A percentile compares a stretch with the other conserved stretches of the same genome.
Evolutionary conservation across 2,329 filamentous ascomycete genomes (phyloP).

Genomic region (Nigrospora sphaerica): DNA sequence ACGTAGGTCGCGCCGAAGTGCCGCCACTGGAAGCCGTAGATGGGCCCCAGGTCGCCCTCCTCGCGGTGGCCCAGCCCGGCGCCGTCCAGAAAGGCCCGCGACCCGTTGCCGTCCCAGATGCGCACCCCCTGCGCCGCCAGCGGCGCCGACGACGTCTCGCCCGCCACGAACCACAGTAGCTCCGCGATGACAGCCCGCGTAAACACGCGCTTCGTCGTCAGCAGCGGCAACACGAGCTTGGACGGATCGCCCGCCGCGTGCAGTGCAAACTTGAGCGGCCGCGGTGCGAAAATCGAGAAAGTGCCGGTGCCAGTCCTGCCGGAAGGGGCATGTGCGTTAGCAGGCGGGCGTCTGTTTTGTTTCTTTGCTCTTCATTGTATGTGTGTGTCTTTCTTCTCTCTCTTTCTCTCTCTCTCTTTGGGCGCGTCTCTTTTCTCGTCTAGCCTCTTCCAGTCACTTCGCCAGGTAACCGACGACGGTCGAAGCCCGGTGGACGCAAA

Average conservation of each 20-base stretch:
- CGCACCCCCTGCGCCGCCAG: constrained; percentile 78
- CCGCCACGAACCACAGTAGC: constrained; percentile 91
- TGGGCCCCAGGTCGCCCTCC: constrained; percentile 85
- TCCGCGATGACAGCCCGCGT: constrained; percentile 83
- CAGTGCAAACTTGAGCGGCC: constrained; percentile 80
- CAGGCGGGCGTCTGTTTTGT: background rate
- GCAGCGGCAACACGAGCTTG: constrained; percentile 71
- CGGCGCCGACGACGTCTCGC: constrained; percentile 70
- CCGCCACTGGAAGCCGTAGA: constrained; percentile 98
- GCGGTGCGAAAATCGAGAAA: constrained; percentile 79
- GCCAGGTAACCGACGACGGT: too few species aligned
- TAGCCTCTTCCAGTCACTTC: too few species aligned
- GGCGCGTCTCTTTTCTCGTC: too few species aligned
- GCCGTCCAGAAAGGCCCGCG: constrained; percentile 80
- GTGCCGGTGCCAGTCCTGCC: constrained; percentile 86
- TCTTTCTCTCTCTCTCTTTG: too few species aligned
- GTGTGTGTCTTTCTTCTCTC: too few species aligned
- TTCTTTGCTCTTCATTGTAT: too few species aligned
- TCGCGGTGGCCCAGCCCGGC: constrained; percentile 69
- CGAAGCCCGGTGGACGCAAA: too few species aligned
- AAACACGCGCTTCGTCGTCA: constrained; percentile 97
- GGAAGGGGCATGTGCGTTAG: background rate
- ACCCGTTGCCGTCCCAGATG: constrained; percentile 98
- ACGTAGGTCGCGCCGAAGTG: constrained; percentile 92
- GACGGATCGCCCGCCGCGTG: constrained; percentile 50